Evolutionary conservation across 805 yeast species (phyloP).

Genomic region (Candida adriatica): DNA sequence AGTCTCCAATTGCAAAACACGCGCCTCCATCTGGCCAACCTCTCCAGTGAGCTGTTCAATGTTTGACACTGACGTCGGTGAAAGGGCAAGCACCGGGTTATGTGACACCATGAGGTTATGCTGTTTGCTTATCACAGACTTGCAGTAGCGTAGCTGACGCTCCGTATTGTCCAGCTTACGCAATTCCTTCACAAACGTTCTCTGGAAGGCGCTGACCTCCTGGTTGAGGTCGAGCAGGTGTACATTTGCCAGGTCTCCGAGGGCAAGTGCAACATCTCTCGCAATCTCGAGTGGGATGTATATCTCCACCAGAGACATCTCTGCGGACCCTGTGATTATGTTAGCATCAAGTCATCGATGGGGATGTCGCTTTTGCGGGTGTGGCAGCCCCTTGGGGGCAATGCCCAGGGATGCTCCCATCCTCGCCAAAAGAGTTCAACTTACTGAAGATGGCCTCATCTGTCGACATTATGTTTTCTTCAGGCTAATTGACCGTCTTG

Average conservation of each 20-base stretch:
- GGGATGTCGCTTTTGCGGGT: neutral
- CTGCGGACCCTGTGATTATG: conserved; percentile 66
- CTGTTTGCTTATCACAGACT: conserved; percentile 41
- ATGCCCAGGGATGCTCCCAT: no score
- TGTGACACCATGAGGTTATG: conserved; percentile 31
- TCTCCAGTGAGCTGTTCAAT: conserved; percentile 59
- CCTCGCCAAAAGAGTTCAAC: no score
- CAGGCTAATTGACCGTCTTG: neutral
- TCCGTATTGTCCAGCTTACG: conserved; percentile 80
- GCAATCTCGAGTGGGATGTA: conserved; percentile 88
- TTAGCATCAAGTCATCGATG: conserved; percentile 7
- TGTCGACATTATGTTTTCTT: conserved; percentile 16
- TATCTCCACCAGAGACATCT: conserved; percentile 89
- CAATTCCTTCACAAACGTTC: conserved; percentile 84
- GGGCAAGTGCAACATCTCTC: conserved; percentile 74
- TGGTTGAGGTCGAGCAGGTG: conserved; percentile 88
- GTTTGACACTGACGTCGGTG: conserved; percentile 35
- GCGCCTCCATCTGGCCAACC: conserved; percentile 62
- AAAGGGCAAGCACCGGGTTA: conserved; percentile 23
- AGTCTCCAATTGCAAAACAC: conserved; percentile 64
- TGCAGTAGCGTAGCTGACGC: conserved; percentile 65
- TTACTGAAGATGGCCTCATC: conserved; percentile 36
- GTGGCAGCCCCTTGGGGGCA: no score
- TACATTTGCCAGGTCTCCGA: conserved; percentile 80
- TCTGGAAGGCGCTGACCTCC: conserved; percentile 76